Conservation (phyloP, 768 basidiomycete genomes). For the Lactarius trivialis region DNA sequence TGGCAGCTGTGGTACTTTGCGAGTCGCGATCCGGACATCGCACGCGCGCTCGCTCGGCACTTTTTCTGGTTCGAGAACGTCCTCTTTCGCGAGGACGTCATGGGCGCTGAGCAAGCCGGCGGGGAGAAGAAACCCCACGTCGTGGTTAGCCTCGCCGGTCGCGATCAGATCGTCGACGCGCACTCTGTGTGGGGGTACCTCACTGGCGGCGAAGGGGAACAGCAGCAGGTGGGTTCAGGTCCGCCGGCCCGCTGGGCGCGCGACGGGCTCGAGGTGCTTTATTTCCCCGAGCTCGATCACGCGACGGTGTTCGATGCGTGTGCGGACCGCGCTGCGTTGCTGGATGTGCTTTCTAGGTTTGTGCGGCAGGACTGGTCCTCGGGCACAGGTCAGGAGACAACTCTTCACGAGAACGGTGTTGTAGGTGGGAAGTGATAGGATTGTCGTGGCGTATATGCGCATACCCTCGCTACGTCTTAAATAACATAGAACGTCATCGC, state of each 20-base stretch:
- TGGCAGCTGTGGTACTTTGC: conserved; percentile 68
- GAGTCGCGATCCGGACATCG: conserved; percentile 55
- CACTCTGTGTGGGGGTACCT: conserved; percentile 35
- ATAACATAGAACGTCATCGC: neutral
- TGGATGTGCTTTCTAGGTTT: conserved; percentile 32
- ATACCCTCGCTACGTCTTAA: neutral
- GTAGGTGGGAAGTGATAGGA: neutral
- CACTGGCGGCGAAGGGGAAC: conserved; percentile 30
- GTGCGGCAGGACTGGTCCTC: conserved; percentile 13
- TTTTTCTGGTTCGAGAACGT: conserved; percentile 65
- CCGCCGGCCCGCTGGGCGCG: conserved; percentile 27
- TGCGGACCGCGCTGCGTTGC: conserved; percentile 27
- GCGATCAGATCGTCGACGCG: conserved; percentile 41
- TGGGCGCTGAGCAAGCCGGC: conserved; percentile 12
- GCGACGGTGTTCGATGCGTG: conserved; percentile 35
- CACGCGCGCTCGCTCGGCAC: conserved; percentile 49
- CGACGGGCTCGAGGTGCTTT: conserved; percentile 36
- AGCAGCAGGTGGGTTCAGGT: neutral
- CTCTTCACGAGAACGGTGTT: neutral
- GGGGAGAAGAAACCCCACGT: conserved; percentile 17
- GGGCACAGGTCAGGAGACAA: neutral
- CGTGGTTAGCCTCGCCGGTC: conserved; percentile 35
- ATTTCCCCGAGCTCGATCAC: conserved; percentile 36
- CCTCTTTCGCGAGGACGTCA: conserved; percentile 53
- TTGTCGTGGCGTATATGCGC: neutral